Evolutionary conservation across 208 protist species (phyloP).

Genomic region (Crithidia thermophila): DNA sequence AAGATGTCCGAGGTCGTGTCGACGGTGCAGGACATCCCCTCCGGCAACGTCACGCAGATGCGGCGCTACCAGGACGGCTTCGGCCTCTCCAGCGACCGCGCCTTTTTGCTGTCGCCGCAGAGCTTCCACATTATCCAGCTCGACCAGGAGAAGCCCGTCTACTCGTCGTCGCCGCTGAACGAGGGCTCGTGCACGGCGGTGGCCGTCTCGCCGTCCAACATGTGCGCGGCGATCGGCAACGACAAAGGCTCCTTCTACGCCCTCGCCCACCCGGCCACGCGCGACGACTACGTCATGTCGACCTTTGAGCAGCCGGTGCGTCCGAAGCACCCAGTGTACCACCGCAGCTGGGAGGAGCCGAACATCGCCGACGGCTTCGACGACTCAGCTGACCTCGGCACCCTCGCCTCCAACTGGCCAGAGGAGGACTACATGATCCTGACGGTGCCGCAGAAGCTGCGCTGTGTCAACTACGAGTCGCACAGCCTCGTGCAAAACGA

Average conservation of each 20-base stretch:
- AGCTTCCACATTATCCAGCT: slow-evolving; percentile 83
- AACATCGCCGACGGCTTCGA: slow-evolving; percentile 83
- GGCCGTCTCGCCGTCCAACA: slow-evolving; percentile 72
- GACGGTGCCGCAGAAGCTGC: slow-evolving; percentile 73
- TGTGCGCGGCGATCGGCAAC: slow-evolving; percentile 87
- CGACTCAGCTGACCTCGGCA: slow-evolving; percentile 32
- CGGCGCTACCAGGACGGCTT: slow-evolving; percentile 79
- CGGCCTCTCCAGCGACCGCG: slow-evolving; percentile 50
- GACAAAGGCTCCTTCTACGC: slow-evolving; percentile 86
- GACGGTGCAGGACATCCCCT: slow-evolving; percentile 67
- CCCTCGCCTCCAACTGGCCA: slow-evolving; percentile 85
- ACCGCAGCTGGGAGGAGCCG: slow-evolving; percentile 71
- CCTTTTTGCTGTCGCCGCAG: slow-evolving; percentile 71
- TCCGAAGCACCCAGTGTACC: slow-evolving; percentile 61
- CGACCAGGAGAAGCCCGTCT: slow-evolving; percentile 66
- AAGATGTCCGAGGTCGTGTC: slow-evolving; percentile 63
- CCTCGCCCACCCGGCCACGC: slow-evolving; percentile 69
- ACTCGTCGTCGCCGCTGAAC: slow-evolving; percentile 50
- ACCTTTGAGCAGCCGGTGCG: slow-evolving; percentile 63
- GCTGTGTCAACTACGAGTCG: slow-evolving; percentile 64
- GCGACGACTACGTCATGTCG: slow-evolving; percentile 83
- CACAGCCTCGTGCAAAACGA: slow-evolving; percentile 58
- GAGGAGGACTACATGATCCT: slow-evolving; percentile 91
- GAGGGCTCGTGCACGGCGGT: slow-evolving; percentile 70
- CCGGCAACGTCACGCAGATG: slow-evolving; percentile 70